phyloP scores from a whole-genome alignment of 345 rosid species.

The Rhodomyrtus tomentosa region DNA sequence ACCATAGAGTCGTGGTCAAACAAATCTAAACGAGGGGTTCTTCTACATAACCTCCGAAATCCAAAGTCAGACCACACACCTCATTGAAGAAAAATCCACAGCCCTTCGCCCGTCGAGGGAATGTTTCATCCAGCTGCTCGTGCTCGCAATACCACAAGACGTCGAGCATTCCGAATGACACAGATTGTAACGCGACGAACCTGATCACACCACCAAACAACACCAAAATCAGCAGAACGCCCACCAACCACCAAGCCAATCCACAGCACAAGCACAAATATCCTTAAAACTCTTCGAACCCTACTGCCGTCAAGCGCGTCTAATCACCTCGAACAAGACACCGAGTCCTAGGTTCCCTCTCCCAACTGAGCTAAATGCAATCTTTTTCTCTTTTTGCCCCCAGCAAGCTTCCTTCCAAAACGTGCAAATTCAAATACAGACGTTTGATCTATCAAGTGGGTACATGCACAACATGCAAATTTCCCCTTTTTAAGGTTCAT shows the following conservation, averaged over 20 bases:
- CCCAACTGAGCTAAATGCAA: background rate
- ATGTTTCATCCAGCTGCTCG: constrained; percentile 27
- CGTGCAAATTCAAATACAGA: background rate
- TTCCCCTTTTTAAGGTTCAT: background rate
- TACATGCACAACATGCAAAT: background rate
- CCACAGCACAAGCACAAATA: background rate
- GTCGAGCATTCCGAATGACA: constrained; percentile 56
- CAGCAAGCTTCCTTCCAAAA: background rate
- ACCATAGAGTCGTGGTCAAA: background rate
- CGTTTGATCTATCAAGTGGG: background rate
- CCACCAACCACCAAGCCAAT: background rate
- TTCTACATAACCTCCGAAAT: background rate
- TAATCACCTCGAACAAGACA: background rate
- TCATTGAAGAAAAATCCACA: constrained; percentile 31
- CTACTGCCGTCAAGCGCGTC: background rate
- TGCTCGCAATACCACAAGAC: constrained; percentile 32
- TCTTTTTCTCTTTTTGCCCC: background rate
- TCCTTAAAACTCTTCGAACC: background rate
- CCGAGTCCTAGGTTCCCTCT: background rate
- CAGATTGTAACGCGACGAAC: constrained; percentile 47
- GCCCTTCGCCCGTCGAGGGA: constrained; percentile 36
- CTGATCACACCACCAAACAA: constrained; percentile 21
- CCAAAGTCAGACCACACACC: constrained; percentile 16
- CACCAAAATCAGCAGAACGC: background rate
- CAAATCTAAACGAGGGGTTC: background rate